These are phyloP conservation scores for Cladosporium austrohemisphaericum DNA, from an alignment of 2,329 filamentous ascomycete genomes.

Conservation along the genomic window DNA sequence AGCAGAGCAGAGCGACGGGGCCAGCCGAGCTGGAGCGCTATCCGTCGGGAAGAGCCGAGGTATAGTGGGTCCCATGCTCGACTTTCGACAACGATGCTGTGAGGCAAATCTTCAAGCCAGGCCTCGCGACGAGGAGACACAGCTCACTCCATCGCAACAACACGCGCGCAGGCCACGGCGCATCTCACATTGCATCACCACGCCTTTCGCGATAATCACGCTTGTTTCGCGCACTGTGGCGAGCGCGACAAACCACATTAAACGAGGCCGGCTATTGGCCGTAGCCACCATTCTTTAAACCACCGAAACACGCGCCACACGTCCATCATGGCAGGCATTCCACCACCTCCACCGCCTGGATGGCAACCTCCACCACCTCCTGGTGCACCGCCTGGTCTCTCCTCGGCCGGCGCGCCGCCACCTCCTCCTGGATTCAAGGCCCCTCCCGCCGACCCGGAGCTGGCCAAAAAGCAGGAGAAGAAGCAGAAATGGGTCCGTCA, in stretches of 20 bases:
- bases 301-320: neutral
- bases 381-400: constrained; percentile 48
- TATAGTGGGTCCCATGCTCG: neutral
- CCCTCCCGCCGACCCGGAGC: constrained; percentile 73
- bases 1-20: too few species aligned
- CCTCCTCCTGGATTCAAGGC: constrained; percentile 73
- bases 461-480: constrained; percentile 95
- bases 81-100: neutral
- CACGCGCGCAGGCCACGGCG: constrained; percentile 30
- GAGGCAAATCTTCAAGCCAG: neutral
- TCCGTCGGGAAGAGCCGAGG: neutral
- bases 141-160: neutral
- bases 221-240: neutral
- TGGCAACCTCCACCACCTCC: constrained; percentile 51
- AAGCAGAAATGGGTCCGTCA: constrained; percentile 97
- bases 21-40: too few species aligned
- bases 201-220: neutral
- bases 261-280: neutral
- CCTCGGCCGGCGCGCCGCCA: constrained; percentile 55
- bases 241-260: neutral
- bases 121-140: neutral
- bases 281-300: neutral
- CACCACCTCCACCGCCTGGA: constrained; percentile 66
- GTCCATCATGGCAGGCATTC: constrained; percentile 53
- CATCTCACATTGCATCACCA: constrained; percentile 10